Base-by-base conservation (phyloP, 1,284 basidiomycete genomes). In the Pseudozyma hubeiensis region DNA sequence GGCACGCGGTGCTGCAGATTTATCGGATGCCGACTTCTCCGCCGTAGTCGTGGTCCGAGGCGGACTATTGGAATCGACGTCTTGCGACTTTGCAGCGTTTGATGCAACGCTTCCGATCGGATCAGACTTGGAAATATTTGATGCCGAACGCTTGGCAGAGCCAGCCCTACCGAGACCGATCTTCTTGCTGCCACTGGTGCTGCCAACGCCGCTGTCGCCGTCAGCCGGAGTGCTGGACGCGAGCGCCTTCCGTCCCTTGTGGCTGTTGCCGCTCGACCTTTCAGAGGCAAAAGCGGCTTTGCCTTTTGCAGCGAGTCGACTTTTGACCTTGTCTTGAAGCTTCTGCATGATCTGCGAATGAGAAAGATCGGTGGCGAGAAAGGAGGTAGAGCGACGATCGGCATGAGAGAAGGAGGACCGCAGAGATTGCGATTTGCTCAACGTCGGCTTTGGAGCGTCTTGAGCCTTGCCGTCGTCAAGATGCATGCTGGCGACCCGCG, bases 281-380 rank as follows among this genome's bases (percentile, higher is more conserved):
- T 50, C 47, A 6, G 40, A 29, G 8, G 46, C 11, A 13, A 31
- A 30, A 14, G 43, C 37, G 7, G 52, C 56, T 43, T 58, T 60
- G 24, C 56, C 61, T 46, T 68, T 74, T 39, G 71, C 71, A 17
- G 51, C 71, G 5, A 74, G 62, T 24, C 71, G 45, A 43, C 65
- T 57, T 50, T 68, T 68, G 43, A 68, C 71, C 46, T 68, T 68
- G 35, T 68, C 37, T 41, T 74, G 65, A 7, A 74, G 55, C 53
- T 52, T 56, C 37, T 68, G 62, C 71, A 74, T 74, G 58, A 74
- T 74, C 52, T 68, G 59, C 7, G 61, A 64, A 34, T 64, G 70
- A 5, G 70, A 64, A 17, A 72, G 55, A 16, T 67, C 64, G 7
- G 69, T 66, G 30, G 52, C 59, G 5, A 50, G 33, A 19, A 65